Evolutionary conservation across 1,284 basidiomycete species (phyloP), one percentile per base, ranked within the genome.

Genomic region (Rhizoctonia solani): DNA sequence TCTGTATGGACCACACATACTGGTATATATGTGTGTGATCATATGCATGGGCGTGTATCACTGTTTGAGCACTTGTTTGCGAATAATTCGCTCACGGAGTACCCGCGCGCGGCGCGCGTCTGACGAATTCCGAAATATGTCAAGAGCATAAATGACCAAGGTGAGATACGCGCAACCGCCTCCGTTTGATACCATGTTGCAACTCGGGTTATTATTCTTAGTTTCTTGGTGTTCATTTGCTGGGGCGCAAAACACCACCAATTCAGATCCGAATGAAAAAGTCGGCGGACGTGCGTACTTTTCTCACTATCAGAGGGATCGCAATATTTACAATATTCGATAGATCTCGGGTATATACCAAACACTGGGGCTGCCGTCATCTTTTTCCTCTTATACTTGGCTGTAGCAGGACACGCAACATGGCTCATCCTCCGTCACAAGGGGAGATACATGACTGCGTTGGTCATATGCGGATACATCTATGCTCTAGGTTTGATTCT

Each of bases 331-430:
- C 16, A 39, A 39, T 16, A 39, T 16, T 16, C 37, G 8, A 39
- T 46, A 61, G 56, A 41, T 25, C 32, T 61, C 1, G 56, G 56
- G 5, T 61, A 61, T 23, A 46, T 46, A 6, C 56, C 56, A 14
- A 37, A 9, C 5, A 29, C 44, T 14, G 56, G 41, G n/a, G 29
- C 32, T 2, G 56, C 44, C 14, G 14, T 61, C 42, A 44, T 50
- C n/a, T 61, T 61, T n/a, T 32, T 6, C n/a, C 14, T 32, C n/a
- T 9, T 61, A 9, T 61, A 61, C 16, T 27, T 16, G 30, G 21
- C 44, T 8, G 41, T 46, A 16, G 55, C 44, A 21, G 44, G n/a
- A 1, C 46, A 49, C 21, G 46, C 29, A 1, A 61, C 46, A 4
- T 49, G 42, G 56, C 32, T 49, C 32, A 27, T 34, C 29, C 46